phyloP scores from a whole-genome alignment of 2,329 filamentous ascomycete species.

The Niveomyces coronatus region DNA sequence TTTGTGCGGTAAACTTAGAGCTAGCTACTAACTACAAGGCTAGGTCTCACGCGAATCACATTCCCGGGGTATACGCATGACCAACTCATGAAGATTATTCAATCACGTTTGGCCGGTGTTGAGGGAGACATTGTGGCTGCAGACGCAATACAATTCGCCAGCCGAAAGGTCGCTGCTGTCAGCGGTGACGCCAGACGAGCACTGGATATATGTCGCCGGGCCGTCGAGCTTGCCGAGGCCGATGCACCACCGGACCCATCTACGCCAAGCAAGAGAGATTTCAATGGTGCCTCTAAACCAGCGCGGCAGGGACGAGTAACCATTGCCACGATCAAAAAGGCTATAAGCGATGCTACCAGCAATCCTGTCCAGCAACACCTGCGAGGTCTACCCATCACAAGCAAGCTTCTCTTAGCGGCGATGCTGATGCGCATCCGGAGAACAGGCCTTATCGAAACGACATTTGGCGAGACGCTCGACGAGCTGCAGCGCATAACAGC shows the following conservation, averaged over 20 bases:
- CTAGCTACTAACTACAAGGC: slow-evolving; percentile 25
- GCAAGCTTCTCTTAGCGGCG: slow-evolving; percentile 78
- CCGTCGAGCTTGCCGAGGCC: slow-evolving; percentile 87
- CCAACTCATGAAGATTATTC: slow-evolving; percentile 94
- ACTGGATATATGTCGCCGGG: slow-evolving; percentile 87
- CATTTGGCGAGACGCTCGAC: slow-evolving; percentile 80
- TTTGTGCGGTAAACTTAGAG: not conserved
- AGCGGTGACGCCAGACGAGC: slow-evolving; percentile 88
- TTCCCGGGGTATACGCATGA: slow-evolving; percentile 97
- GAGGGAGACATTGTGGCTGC: slow-evolving; percentile 82
- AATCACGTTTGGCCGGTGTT: slow-evolving; percentile 82
- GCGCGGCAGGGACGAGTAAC: slow-evolving; percentile 54
- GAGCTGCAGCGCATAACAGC: slow-evolving; percentile 43
- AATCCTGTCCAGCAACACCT: slow-evolving; percentile 87
- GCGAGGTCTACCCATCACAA: slow-evolving; percentile 66
- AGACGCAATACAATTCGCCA: slow-evolving; percentile 92
- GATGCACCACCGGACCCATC: slow-evolving; percentile 41
- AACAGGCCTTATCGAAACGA: slow-evolving; percentile 77
- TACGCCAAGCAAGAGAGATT: slow-evolving; percentile 50
- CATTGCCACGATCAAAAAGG: slow-evolving; percentile 85
- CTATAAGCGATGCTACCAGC: slow-evolving; percentile 89
- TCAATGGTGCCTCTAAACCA: slow-evolving; percentile 17
- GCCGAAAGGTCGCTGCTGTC: slow-evolving; percentile 91
- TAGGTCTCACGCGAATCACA: slow-evolving; percentile 79
- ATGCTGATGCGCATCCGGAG: slow-evolving; percentile 69